Percentiles rank a stretch among this genome's conserved stretches.
These are phyloP conservation scores for Micractinium conductrix DNA, from an alignment of 139 green algal species.

Conservation along the genomic window DNA sequence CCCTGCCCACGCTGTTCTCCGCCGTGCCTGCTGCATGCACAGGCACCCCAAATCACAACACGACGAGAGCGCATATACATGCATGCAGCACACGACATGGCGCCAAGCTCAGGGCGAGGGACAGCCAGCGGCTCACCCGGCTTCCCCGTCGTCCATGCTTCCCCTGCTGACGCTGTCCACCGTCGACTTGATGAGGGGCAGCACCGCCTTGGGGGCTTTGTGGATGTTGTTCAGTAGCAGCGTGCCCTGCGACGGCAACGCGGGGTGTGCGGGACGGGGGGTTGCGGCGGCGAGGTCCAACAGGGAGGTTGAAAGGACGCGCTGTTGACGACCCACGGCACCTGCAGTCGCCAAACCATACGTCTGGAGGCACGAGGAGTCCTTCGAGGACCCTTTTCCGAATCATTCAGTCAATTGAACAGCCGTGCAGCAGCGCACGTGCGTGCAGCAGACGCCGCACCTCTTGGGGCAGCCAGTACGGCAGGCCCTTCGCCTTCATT, in stretches of 20 bases:
- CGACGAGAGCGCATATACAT: too few relatives aligned
- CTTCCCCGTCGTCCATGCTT: neutral
- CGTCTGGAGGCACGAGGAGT: too few relatives aligned
- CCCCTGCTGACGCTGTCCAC: neutral
- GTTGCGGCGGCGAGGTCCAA: too few relatives aligned
- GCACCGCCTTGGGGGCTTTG: slow-evolving; percentile 39
- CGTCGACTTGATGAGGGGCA: slow-evolving; percentile 23
- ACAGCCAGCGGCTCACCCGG: neutral
- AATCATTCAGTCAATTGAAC: too few relatives aligned
- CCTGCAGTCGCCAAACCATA: too few relatives aligned
- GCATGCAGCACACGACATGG: too few relatives aligned
- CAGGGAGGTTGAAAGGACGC: too few relatives aligned
- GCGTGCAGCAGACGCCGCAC: neutral
- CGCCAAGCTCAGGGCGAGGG: too few relatives aligned
- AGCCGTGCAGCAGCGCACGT: neutral
- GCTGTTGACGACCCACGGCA: too few relatives aligned
- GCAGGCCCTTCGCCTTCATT: slow-evolving; percentile 55
- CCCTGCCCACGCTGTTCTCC: neutral
- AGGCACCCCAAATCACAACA: too few relatives aligned
- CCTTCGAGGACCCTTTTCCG: too few relatives aligned
- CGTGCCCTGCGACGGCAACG: slow-evolving; percentile 51
- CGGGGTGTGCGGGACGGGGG: neutral
- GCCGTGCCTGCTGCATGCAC: neutral
- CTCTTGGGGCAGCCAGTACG: slow-evolving; percentile 53
- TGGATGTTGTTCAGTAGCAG: slow-evolving; percentile 78